Conservation (phyloP, 257 asterid genomes). For the Capsicum rhomboideum region DNA sequence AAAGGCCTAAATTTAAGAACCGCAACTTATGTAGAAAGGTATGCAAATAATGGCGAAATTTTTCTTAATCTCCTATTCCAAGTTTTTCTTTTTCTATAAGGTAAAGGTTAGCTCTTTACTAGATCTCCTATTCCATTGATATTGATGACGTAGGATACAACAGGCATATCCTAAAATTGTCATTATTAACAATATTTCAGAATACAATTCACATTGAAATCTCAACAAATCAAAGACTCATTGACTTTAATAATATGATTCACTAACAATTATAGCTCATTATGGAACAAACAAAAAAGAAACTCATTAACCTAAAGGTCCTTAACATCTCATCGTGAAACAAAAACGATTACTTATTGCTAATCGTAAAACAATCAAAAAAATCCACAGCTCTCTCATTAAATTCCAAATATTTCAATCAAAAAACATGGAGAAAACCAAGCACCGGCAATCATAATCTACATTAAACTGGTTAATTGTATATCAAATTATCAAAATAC, state of each 20-base stretch:
- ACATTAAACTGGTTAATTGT: not conserved
- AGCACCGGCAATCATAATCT: not conserved
- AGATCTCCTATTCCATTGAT: no score
- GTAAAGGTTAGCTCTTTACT: no score
- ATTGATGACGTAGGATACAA: no score
- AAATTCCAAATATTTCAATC: not conserved
- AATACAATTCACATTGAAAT: not conserved
- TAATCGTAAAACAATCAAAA: not conserved
- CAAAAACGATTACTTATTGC: not conserved
- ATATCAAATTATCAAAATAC: not conserved
- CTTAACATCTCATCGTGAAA: not conserved
- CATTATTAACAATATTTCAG: not conserved
- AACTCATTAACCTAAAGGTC: not conserved
- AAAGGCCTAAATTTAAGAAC: not conserved
- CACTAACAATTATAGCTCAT: not conserved
- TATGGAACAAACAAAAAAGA: not conserved
- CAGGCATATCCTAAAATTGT: not conserved
- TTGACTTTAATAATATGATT: not conserved
- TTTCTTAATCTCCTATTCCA: no score
- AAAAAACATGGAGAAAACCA: not conserved
- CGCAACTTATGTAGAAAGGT: not conserved
- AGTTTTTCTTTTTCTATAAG: no score
- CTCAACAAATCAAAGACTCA: not conserved
- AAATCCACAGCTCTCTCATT: not conserved
- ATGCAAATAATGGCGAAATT: not conserved